Evolutionary conservation across 306 rosid genomes (phyloP).

Genomic region (Vigna mungo): DNA sequence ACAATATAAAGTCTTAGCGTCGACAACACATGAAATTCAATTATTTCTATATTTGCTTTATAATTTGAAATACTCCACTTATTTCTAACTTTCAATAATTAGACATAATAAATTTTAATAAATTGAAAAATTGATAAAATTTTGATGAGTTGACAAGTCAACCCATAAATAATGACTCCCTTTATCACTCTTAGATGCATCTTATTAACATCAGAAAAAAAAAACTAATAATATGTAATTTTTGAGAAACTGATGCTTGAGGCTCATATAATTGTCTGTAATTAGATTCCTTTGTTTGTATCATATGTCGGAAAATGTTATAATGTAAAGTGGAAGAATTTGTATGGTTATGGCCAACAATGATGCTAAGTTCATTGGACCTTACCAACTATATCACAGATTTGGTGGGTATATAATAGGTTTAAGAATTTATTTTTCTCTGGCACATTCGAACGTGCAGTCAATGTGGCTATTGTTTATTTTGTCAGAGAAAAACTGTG

Average conservation of each 20-base stretch:
- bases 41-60: too few relatives aligned
- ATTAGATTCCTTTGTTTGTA: neutral
- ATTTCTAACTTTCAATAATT: too few relatives aligned
- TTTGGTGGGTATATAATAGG: slow-evolving; percentile 5
- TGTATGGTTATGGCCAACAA: slow-evolving; percentile 1
- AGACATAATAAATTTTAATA: too few relatives aligned
- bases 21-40: too few relatives aligned
- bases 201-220: too few relatives aligned
- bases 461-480: slow-evolving; percentile 16
- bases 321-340: neutral
- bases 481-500: neutral
- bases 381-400: slow-evolving; percentile 45
- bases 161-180: too few relatives aligned
- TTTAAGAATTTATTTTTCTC: slow-evolving; percentile 26
- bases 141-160: too few relatives aligned
- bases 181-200: too few relatives aligned
- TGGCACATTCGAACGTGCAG: slow-evolving; percentile 60
- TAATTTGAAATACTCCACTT: too few relatives aligned
- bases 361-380: slow-evolving; percentile 33
- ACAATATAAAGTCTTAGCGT: too few relatives aligned
- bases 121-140: too few relatives aligned
- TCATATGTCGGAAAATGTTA: slow-evolving; percentile 17
- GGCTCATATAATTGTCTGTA: neutral
- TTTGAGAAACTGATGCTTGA: neutral
- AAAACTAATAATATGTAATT: too few relatives aligned